Evolutionary conservation across 805 yeast genomes (phyloP).

Genomic region (Millerozyma acaciae): DNA sequence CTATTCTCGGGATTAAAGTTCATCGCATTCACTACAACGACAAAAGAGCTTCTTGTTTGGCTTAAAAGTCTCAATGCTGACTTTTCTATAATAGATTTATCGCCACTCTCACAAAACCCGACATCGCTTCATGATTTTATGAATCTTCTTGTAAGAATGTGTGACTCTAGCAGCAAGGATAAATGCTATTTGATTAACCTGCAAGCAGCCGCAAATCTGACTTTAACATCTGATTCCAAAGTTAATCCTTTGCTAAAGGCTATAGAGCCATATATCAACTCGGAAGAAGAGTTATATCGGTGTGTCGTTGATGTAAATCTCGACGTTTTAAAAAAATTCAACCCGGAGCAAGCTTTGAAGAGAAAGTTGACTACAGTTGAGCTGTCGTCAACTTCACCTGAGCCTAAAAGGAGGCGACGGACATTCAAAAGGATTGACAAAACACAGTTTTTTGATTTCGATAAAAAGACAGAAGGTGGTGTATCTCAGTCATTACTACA

Average conservation of each 20-base stretch:
- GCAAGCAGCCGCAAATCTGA: no score
- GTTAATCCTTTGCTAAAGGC: no score
- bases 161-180: no score
- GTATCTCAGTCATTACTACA: no score
- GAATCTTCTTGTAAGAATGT: no score
- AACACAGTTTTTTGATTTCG: conserved; percentile 35
- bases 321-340: conserved; percentile 2
- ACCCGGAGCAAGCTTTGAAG: conserved; percentile 3
- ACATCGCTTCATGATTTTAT: no score
- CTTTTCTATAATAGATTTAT: background rate
- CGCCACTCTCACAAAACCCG: no score
- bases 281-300: conserved; percentile 8
- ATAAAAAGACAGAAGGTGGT: no score
- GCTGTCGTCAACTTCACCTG: conserved; percentile 1
- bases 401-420: conserved; percentile 23
- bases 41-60: conserved; percentile 11
- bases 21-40: conserved; percentile 4
- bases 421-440: conserved; percentile 29
- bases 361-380: no score
- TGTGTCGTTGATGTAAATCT: conserved; percentile 6
- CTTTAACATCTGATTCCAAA: no score
- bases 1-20: conserved; percentile 13
- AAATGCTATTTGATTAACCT: no score
- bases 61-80: conserved; percentile 13
- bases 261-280: no score